Evolutionary conservation across 2,329 filamentous ascomycete genomes (phyloP).

Genomic region (Fusarium tjaetaba): DNA sequence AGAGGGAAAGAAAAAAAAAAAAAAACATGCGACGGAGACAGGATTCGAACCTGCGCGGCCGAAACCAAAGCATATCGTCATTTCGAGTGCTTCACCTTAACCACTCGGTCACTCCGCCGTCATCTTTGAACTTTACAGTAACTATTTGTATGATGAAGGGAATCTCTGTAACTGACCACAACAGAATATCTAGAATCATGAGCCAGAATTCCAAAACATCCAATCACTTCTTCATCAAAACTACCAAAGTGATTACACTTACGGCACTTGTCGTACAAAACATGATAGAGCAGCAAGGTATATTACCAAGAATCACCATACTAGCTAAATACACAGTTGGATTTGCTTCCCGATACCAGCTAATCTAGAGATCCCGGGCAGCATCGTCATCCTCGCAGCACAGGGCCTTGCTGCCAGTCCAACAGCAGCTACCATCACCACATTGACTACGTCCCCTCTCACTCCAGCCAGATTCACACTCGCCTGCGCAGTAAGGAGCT

Average conservation of each 20-base stretch:
- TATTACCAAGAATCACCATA: rapidly evolving
- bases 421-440: not conserved
- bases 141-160: rapidly evolving
- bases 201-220: not conserved
- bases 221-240: not conserved
- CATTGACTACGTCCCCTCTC: not conserved
- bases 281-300: rapidly evolving
- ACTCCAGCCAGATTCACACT: rapidly evolving
- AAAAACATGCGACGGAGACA: not conserved
- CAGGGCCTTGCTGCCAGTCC: not conserved
- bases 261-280: not conserved
- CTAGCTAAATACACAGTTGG: not conserved
- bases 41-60: conserved; percentile 1
- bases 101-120: conserved; percentile 1
- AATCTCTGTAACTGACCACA: rapidly evolving
- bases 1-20: rapidly evolving
- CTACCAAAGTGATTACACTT: not conserved
- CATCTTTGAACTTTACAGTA: rapidly evolving
- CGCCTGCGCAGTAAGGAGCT: not conserved
- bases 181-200: not conserved
- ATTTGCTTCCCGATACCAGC: rapidly evolving
- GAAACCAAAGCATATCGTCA: conserved; percentile 2
- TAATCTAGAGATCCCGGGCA: not conserved
- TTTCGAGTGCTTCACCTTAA: conserved; percentile 1
- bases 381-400: rapidly evolving